Base-by-base conservation (phyloP, 768 basidiomycete species). In the Podaxis sp. region DNA sequence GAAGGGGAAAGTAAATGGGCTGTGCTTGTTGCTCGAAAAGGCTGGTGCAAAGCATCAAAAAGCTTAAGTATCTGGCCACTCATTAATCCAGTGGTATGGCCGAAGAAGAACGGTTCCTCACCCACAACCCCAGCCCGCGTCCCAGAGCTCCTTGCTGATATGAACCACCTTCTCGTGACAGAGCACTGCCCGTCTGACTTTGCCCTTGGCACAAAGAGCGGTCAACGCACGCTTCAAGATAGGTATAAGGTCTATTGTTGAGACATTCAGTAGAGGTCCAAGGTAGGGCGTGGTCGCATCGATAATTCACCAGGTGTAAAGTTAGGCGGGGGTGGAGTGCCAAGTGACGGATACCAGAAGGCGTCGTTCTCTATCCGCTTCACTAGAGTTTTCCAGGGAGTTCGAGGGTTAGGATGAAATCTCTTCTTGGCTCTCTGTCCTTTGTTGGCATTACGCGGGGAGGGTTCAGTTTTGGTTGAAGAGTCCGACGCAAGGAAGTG, bases 121-220 rank as follows among this genome's bases (percentile, higher is more conserved):
- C 88, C 88, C 89, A 65, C 89, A 90, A 13, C 91, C 91, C 91
- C 91, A 94, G 0, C 59, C 55, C 9, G 64, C 63, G 67, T 94
- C 91, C 79, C 87, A 91, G 0, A 60, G 7, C 68, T 89, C 86
- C 36, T 75, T 73, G 16, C 67, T 65, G 53, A 90, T 76, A 66
- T 91, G 85, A 2, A 90, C 86, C 0, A 81, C 79, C 38, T 73
- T 72, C 14, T 85, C 84, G 60, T 81, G 77, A 66, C 91, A 91
- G 53, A 94, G 74, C 9, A 81, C 82, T 1, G 88, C 90, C 28
- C 82, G 77, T 11, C 74, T 69, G 5, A 79, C 85, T 23, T 66
- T 62, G 2, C 84, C 85, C 57, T 76, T 79, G 6, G 69, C 70
- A 64, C 87, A 80, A 4, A 82, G 80, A 59, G 74, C 77, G 55